Conservation (phyloP, 2,329 filamentous ascomycete species). For the Drechslerella coelobrocha region DNA sequence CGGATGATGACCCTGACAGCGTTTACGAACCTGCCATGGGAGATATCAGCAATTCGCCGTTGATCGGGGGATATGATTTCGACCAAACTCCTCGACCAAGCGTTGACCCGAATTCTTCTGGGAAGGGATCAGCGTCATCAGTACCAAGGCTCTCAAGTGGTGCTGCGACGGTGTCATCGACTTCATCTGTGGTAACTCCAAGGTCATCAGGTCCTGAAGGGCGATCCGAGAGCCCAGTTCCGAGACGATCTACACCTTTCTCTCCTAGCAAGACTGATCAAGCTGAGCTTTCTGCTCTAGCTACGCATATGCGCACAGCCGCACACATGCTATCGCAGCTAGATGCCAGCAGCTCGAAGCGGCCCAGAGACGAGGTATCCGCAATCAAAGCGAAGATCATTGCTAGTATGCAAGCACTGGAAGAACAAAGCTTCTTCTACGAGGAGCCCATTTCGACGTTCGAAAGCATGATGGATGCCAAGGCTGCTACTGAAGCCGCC, state of each 20-base stretch:
- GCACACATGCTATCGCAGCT: constrained; percentile 86
- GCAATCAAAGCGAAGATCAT: constrained; percentile 86
- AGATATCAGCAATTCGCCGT: constrained; percentile 75
- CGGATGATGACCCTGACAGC: constrained; percentile 67
- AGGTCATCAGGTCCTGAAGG: constrained; percentile 68
- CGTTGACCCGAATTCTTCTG: constrained; percentile 49
- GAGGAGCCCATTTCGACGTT: constrained; percentile 76
- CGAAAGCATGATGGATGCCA: constrained; percentile 80
- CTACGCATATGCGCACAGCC: constrained; percentile 85
- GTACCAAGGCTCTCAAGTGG: constrained; percentile 66
- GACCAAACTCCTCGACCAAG: constrained; percentile 59
- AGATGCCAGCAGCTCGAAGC: constrained; percentile 79
- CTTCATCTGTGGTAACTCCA: constrained; percentile 70
- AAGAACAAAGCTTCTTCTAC: constrained; percentile 79
- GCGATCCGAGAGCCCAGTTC: constrained; percentile 38
- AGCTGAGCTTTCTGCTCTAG: constrained; percentile 80
- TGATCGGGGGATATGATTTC: constrained; percentile 67
- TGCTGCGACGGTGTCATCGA: constrained; percentile 67
- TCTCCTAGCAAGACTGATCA: constrained; percentile 69
- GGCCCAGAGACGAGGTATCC: constrained; percentile 79
- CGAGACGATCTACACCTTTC: constrained; percentile 62
- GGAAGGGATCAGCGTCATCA: constrained; percentile 30
- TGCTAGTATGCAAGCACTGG: constrained; percentile 84
- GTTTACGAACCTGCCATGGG: constrained; percentile 83
- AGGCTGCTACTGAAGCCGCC: constrained; percentile 64